Base-by-base conservation (phyloP, 306 rosid species). In the Cercis canadensis region DNA sequence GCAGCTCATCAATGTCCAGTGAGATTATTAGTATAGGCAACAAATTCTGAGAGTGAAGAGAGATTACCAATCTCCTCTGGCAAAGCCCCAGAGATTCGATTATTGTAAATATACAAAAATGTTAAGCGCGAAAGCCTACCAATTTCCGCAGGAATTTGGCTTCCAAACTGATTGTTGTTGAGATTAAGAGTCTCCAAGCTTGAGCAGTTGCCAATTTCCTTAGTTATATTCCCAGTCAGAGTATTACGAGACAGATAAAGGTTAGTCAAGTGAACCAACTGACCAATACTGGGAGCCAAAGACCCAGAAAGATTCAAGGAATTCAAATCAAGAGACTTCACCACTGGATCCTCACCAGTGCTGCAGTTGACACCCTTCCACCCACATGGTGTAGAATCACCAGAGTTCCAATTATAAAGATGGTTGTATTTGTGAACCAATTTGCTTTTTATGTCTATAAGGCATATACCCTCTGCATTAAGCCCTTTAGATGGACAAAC, bases 341-440 rank as follows among this genome's bases (percentile, higher is more conserved):
- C 90, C 29, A 79, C 66, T 1, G 81, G 96, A 58, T 74, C 75
- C 14, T 53, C 59, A 65, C 66, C 85, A 10, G 34, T 36, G 71
- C 88, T 75, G 81, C 97, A 90, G 34, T 53, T 57, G 12, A 91
- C 86, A 52, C 92, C 96, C 12, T 47, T 55, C 96, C 97, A 91
- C 40, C 67, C 50, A 47, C 97, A 88, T 0, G 97, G 97, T 17
- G 89, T 86, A 39, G 58, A 70, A 78, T 91, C 96, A 56, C 56
- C 39, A 21, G 83, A 45, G 45, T 81, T 84, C 95, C 96, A 90
- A 32, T 80, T 88, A 16, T 52, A 32, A 61, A 90, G 71, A 57
- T 9, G 14, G 64, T 75, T 62, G 34, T n/a, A 18, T 5, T 46
- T 73, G 70, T 91, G 89, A 32, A 4, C 6, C 18, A 91, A 59